phyloP scores from a whole-genome alignment of 1,284 basidiomycete genomes.

The Uromyces viciae-fabae region DNA sequence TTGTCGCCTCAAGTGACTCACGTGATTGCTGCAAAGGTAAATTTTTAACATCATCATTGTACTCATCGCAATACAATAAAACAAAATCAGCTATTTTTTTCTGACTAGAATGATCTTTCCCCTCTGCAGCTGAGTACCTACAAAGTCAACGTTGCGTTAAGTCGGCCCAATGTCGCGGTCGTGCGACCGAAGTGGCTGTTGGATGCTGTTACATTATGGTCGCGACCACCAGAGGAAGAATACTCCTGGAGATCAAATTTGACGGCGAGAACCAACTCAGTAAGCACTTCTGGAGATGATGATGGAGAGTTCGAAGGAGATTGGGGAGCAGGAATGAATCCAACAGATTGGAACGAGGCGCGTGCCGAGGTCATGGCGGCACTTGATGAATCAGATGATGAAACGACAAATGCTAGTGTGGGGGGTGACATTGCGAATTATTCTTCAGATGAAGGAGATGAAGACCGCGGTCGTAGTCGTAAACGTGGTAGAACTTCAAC shows the following conservation, averaged over 20 bases:
- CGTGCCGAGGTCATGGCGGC: slow-evolving; percentile 40
- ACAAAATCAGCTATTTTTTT: slow-evolving; percentile 15
- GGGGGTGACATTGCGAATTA: not conserved
- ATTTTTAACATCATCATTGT: slow-evolving; percentile 49
- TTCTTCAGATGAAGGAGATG: slow-evolving; percentile 1
- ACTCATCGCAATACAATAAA: no score
- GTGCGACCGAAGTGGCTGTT: slow-evolving; percentile 86
- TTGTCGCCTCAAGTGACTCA: slow-evolving; percentile 73
- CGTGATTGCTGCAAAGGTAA: slow-evolving; percentile 79
- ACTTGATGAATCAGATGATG: slow-evolving; percentile 29
- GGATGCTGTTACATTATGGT: slow-evolving; percentile 77
- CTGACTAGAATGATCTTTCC: no score
- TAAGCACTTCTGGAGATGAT: not conserved
- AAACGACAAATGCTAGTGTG: not conserved
- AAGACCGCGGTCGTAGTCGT: not conserved
- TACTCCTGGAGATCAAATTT: slow-evolving; percentile 59
- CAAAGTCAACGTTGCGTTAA: slow-evolving; percentile 74
- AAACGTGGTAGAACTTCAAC: slow-evolving; percentile 12
- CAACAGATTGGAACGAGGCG: slow-evolving; percentile 41
- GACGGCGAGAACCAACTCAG: slow-evolving; percentile 30
- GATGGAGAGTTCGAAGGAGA: slow-evolving; percentile 6
- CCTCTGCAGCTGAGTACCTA: slow-evolving; percentile 69
- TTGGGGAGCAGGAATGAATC: slow-evolving; percentile 23
- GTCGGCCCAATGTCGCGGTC: slow-evolving; percentile 68
- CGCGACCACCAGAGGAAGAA: slow-evolving; percentile 65